phyloP scores from a whole-genome alignment of 371 early-diverging fungal species.

The Actinomortierella ambigua region DNA sequence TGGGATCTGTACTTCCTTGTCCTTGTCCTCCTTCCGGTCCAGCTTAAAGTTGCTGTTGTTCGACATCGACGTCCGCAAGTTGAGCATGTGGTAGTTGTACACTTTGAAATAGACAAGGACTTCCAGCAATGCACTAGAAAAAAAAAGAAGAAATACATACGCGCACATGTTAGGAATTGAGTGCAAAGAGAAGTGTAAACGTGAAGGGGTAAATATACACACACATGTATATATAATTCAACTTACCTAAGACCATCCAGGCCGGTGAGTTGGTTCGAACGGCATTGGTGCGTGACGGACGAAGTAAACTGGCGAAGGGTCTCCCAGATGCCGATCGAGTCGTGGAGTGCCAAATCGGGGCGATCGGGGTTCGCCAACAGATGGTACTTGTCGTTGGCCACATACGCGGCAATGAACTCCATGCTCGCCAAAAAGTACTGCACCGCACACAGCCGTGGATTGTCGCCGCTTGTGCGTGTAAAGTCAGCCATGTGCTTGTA shows the following conservation, averaged over 20 bases:
- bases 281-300: slow-evolving; percentile 36
- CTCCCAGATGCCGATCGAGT: slow-evolving; percentile 37
- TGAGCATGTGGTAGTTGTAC: slow-evolving; percentile 21
- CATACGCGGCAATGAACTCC: slow-evolving; percentile 40
- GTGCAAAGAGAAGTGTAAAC: neutral
- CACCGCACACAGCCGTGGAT: slow-evolving; percentile 24
- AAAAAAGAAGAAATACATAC: neutral
- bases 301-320: slow-evolving; percentile 42
- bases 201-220: neutral
- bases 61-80: slow-evolving; percentile 30
- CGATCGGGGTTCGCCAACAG: slow-evolving; percentile 26
- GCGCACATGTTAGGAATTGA: no score
- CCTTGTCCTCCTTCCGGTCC: slow-evolving; percentile 6
- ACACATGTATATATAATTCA: neutral
- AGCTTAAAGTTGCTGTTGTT: slow-evolving; percentile 33
- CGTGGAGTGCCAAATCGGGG: slow-evolving; percentile 28
- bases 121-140: slow-evolving; percentile 30
- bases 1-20: slow-evolving; percentile 13
- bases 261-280: slow-evolving; percentile 23
- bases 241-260: slow-evolving; percentile 41
- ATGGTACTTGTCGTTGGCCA: slow-evolving; percentile 41
- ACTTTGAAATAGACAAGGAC: slow-evolving; percentile 38
- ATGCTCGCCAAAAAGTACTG: slow-evolving; percentile 38
- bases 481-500: slow-evolving; percentile 35
- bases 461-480: slow-evolving; percentile 24